Evolutionary conservation across 2,329 filamentous ascomycete genomes (phyloP).

Genomic region (Xylariales sp.): DNA sequence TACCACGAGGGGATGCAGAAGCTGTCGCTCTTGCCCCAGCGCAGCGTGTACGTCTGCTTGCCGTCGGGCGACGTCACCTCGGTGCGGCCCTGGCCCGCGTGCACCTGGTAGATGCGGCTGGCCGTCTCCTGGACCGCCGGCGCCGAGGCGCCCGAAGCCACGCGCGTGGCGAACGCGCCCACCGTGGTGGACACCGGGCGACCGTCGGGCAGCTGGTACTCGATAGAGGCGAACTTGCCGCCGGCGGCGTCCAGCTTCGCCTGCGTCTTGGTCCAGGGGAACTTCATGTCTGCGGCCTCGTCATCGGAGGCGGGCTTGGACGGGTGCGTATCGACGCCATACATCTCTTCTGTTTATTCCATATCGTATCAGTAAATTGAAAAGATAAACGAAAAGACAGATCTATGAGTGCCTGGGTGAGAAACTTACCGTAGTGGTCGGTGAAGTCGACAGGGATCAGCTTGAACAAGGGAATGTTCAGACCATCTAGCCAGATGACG

Average conservation of each 20-base stretch:
- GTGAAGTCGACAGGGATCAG: constrained; percentile 50
- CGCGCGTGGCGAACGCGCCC: constrained; percentile 3
- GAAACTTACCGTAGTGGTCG: constrained; percentile 31
- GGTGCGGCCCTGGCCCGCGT: constrained; percentile 1
- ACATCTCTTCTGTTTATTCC: not conserved
- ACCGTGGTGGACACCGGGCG: constrained; percentile 4
- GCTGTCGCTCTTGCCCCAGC: constrained; percentile 2
- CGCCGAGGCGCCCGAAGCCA: not conserved
- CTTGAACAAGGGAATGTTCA: constrained; percentile 46
- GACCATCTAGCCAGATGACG: constrained; percentile 53
- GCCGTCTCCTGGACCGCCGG: not conserved
- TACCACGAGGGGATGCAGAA: constrained; percentile 17
- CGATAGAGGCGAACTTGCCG: not conserved
- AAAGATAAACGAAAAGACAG: not conserved
- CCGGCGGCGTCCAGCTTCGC: not conserved
- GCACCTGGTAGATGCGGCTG: constrained; percentile 5
- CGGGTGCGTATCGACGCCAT: too few relatives aligned
- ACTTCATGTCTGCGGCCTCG: constrained; percentile 1
- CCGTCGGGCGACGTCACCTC: constrained; percentile 1
- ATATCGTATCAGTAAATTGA: too few relatives aligned
- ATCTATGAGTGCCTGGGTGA: constrained; percentile 1
- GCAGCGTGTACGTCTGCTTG: not conserved
- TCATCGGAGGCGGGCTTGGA: too few relatives aligned
- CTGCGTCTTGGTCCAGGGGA: constrained; percentile 4
- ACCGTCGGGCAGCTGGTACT: constrained; percentile 6